Evolutionary conservation across 305 asterid genomes (phyloP).

Genomic region (Euphrasia arctica): DNA sequence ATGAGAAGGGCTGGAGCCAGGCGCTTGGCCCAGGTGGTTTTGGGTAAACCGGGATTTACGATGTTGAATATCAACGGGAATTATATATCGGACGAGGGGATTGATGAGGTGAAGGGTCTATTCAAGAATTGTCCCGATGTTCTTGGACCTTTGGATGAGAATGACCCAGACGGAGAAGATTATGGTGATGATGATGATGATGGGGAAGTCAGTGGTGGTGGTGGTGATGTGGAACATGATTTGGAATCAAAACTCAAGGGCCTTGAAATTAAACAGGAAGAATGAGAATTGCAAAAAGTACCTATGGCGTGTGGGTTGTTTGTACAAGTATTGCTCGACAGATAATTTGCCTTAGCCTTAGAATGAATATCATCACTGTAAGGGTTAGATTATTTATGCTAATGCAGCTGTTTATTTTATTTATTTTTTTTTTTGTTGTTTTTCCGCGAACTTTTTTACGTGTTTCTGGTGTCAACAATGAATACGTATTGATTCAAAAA

Average conservation of each 20-base stretch:
- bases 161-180: constrained; percentile 94
- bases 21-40: constrained; percentile 76
- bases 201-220: constrained; percentile 37
- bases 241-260: constrained; percentile 76
- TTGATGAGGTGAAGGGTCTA: constrained; percentile 75
- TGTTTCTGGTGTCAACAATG: too few species aligned
- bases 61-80: constrained; percentile 76
- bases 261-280: constrained; percentile 74
- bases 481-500: too few species aligned
- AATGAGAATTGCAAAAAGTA: constrained; percentile 28
- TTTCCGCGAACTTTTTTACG: too few species aligned
- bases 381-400: too few species aligned
- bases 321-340: constrained; percentile 20
- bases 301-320: constrained; percentile 4
- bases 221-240: constrained; percentile 47
- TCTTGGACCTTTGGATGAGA: constrained; percentile 89
- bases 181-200: constrained; percentile 45
- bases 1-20: constrained; percentile 92
- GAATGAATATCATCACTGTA: too few species aligned
- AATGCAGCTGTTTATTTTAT: too few species aligned
- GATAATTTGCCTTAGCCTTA: too few species aligned
- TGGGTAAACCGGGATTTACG: constrained; percentile 56
- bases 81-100: constrained; percentile 90
- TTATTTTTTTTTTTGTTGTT: too few species aligned
- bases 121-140: constrained; percentile 58